phyloP scores from a whole-genome alignment of 1,139 yeast genomes.

The Nakaseomyces delphensis region DNA sequence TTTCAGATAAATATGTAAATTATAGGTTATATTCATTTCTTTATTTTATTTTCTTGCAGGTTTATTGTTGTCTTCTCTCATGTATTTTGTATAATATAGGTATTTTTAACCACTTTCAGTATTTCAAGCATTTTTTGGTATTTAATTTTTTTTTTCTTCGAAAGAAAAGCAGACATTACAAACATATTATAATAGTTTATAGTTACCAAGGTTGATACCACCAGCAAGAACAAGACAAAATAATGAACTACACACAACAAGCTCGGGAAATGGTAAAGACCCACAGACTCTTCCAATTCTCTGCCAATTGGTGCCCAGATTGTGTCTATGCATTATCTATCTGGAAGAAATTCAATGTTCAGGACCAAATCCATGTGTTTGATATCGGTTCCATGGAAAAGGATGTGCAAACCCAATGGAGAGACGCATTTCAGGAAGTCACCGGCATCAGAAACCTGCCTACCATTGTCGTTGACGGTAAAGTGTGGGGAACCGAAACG shows the following conservation, averaged over 20 bases:
- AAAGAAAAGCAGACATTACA: not conserved
- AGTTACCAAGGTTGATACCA: too few species aligned
- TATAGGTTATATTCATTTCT: not conserved
- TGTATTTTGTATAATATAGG: not conserved
- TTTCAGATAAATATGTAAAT: too few species aligned
- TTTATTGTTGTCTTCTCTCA: not conserved
- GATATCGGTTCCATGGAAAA: conserved; percentile 52
- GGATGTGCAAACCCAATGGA: conserved; percentile 46
- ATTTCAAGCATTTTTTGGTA: not conserved
- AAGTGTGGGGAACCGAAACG: conserved; percentile 50
- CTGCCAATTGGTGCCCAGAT: conserved; percentile 74
- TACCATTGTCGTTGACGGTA: conserved; percentile 57
- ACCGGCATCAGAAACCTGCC: conserved; percentile 68
- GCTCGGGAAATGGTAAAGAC: conserved; percentile 41
- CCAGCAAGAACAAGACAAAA: not conserved
- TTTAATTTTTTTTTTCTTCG: not conserved
- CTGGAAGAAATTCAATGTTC: conserved; percentile 45
- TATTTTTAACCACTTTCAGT: too few species aligned
- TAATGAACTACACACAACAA: conserved; percentile 11
- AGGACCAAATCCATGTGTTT: conserved; percentile 42
- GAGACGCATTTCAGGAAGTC: conserved; percentile 50
- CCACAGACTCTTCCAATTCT: conserved; percentile 47
- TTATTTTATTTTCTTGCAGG: not conserved
- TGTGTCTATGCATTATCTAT: conserved; percentile 53
- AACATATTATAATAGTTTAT: too few species aligned